phyloP scores from a whole-genome alignment of 2,329 filamentous ascomycete genomes.

The Phaeoacremonium minimum region DNA sequence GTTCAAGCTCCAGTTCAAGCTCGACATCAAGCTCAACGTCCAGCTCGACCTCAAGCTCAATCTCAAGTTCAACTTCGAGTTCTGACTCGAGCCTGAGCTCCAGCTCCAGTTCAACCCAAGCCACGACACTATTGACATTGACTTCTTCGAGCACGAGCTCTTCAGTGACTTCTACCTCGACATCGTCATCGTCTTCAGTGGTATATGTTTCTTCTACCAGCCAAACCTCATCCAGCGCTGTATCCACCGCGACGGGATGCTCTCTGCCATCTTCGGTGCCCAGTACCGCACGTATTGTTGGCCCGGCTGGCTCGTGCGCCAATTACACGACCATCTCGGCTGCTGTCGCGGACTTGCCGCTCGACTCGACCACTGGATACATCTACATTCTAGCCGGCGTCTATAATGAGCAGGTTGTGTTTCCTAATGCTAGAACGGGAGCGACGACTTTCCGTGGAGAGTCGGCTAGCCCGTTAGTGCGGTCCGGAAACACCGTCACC shows the following conservation, averaged over 20 bases:
- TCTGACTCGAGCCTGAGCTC: neutral
- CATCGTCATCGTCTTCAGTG: neutral
- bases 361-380: slow-evolving; percentile 34
- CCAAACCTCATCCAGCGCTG: slow-evolving; percentile 2
- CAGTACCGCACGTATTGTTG: slow-evolving; percentile 9
- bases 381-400: slow-evolving; percentile 51
- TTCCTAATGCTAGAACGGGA: slow-evolving; percentile 32
- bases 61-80: neutral
- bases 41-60: neutral
- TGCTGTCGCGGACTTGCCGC: slow-evolving; percentile 41
- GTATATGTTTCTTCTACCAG: neutral
- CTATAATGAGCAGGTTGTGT: slow-evolving; percentile 48
- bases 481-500: slow-evolving; percentile 43
- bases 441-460: slow-evolving; percentile 43
- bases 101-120: neutral
- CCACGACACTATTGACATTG: neutral
- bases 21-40: neutral
- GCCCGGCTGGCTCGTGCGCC: slow-evolving; percentile 14
- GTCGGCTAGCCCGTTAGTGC: slow-evolving; percentile 35
- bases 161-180: neutral
- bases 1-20: neutral
- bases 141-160: neutral
- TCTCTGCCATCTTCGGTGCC: slow-evolving; percentile 7
- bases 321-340: slow-evolving; percentile 27
- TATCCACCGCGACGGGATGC: slow-evolving; percentile 2